phyloP scores from a whole-genome alignment of 768 basidiomycete species.

The Lactarius deliciosus region DNA sequence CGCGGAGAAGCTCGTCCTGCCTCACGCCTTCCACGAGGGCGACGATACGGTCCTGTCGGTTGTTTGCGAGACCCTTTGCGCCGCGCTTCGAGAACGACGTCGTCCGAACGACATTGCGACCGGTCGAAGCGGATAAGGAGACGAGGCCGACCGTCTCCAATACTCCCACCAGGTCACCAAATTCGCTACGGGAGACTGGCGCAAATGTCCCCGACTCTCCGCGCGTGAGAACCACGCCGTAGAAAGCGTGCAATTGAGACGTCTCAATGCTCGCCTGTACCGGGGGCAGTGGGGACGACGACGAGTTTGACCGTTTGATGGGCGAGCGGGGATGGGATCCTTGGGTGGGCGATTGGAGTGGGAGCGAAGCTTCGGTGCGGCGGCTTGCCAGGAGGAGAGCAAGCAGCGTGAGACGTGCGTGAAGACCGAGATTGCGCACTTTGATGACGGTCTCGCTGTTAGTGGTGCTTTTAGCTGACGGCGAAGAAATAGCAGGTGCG shows the following conservation, averaged over 20 bases:
- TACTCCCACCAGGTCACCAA: conserved; percentile 66
- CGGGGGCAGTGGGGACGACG: conserved; percentile 34
- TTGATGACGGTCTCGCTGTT: conserved; percentile 67
- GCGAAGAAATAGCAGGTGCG: conserved; percentile 40
- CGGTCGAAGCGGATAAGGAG: conserved; percentile 39
- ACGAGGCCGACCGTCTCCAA: conserved; percentile 74
- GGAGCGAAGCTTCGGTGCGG: conserved; percentile 57
- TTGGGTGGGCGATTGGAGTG: conserved; percentile 35
- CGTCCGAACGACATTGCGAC: conserved; percentile 54
- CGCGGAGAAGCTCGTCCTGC: conserved; percentile 67
- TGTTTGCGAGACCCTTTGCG: conserved; percentile 29
- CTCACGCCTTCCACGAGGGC: conserved; percentile 61
- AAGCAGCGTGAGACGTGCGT: conserved; percentile 69
- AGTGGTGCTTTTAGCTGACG: conserved; percentile 27
- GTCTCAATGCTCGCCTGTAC: conserved; percentile 50
- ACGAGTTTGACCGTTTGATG: conserved; percentile 51
- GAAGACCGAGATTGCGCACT: conserved; percentile 67
- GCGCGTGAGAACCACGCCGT: conserved; percentile 56
- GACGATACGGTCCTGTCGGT: conserved; percentile 44
- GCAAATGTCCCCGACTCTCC: conserved; percentile 54
- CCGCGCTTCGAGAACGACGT: conserved; percentile 51
- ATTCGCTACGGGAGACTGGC: conserved; percentile 73
- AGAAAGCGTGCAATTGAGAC: conserved; percentile 63
- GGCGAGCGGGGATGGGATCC: conserved; percentile 43
- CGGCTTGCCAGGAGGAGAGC: conserved; percentile 62